Conservation (phyloP, 2,329 filamentous ascomycete genomes). For the Chalaropsis thielavioides region DNA sequence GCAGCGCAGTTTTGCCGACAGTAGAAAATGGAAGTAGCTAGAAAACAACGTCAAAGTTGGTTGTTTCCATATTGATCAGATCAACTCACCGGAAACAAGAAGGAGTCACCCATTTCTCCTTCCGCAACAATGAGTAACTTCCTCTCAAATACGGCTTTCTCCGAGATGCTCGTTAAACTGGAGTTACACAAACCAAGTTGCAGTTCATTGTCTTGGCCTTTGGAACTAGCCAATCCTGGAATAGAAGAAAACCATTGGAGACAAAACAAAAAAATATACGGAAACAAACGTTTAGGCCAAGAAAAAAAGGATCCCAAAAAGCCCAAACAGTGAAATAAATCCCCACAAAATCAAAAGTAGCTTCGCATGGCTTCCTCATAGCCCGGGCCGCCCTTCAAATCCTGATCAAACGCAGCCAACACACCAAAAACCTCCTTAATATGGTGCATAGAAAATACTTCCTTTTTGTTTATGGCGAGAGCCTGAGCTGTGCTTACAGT, state of each 20-base stretch:
- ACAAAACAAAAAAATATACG: too few species aligned
- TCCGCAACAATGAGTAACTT: too few species aligned
- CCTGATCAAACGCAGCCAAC: slow-evolving; percentile 65
- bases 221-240: too few species aligned
- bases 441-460: slow-evolving; percentile 60
- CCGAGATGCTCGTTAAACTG: too few species aligned
- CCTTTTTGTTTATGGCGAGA: slow-evolving; percentile 60
- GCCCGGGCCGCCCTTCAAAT: slow-evolving; percentile 66
- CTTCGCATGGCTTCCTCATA: slow-evolving; percentile 75
- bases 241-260: too few species aligned
- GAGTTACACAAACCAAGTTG: too few species aligned
- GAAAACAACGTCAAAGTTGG: not conserved
- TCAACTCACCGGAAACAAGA: not conserved
- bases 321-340: not conserved
- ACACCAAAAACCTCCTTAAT: slow-evolving; percentile 74
- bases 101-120: too few species aligned
- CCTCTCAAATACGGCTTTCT: too few species aligned
- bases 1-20: not conserved
- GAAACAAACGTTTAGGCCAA: too few species aligned
- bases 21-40: not conserved
- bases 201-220: too few species aligned
- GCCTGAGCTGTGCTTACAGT: slow-evolving; percentile 49
- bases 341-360: slow-evolving; percentile 39
- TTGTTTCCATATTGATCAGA: not conserved
- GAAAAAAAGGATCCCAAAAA: not conserved